phyloP scores from a whole-genome alignment of 2,329 filamentous ascomycete species.

The Immersiporthe knoxdaviesiana region DNA sequence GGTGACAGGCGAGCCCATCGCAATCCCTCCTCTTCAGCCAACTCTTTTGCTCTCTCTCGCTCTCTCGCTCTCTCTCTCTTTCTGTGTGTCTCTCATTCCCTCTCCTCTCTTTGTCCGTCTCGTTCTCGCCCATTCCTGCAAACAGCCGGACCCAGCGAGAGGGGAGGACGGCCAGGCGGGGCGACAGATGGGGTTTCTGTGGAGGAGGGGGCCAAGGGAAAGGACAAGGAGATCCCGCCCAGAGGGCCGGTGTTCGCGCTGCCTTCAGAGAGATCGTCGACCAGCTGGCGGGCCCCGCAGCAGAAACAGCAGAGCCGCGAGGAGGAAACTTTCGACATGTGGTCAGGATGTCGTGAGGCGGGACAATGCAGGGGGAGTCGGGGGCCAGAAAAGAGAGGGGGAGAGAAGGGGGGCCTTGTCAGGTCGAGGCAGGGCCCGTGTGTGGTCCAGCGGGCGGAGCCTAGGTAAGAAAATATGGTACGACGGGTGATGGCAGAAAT shows the following conservation, averaged over 20 bases:
- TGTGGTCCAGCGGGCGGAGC: slow-evolving; percentile 18
- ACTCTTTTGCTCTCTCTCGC: neutral
- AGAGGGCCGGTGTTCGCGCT: neutral
- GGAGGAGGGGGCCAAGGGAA: neutral
- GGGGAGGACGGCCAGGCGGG: too few relatives aligned
- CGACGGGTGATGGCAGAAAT: slow-evolving; percentile 24
- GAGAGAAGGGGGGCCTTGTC: neutral
- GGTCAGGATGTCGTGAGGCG: slow-evolving; percentile 24
- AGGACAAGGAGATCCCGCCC: too few relatives aligned
- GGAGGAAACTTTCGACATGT: slow-evolving; percentile 22
- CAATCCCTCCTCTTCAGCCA: neutral
- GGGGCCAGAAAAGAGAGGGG: neutral
- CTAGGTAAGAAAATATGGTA: slow-evolving; percentile 24
- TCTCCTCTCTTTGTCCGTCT: too few relatives aligned
- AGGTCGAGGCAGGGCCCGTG: slow-evolving; percentile 19
- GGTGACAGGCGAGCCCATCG: slow-evolving; percentile 11
- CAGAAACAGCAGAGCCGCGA: slow-evolving; percentile 24
- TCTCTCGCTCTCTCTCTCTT: neutral
- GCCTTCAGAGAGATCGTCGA: neutral
- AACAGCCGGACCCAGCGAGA: neutral
- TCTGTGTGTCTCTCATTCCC: neutral
- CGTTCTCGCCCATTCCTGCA: too few relatives aligned
- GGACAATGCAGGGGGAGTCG: neutral
- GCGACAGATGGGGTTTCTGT: neutral
- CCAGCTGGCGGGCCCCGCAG: slow-evolving; percentile 21